Evolutionary conservation across 169 alveolate species (phyloP), one percentile per base, ranked within the genome.

Genomic region (Babesia caballi): DNA sequence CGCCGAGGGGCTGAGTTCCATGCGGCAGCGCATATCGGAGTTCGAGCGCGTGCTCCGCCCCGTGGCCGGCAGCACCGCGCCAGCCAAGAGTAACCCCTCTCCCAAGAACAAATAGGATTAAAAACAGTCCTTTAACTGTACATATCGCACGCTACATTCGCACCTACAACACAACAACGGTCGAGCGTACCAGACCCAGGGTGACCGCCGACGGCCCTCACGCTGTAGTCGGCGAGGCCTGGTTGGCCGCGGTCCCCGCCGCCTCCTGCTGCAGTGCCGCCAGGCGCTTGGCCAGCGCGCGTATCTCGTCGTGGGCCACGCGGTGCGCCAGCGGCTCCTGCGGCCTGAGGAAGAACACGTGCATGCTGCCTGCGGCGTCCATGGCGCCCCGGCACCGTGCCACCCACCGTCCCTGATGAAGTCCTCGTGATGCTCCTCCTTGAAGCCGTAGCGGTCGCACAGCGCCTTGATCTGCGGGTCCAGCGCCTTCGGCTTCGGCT

Each of bases 401-500:
- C 44, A 36, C 69, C n/a, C 17, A 78, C 87, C 87, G 21, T 68
- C 87, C 3, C 58, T 60, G n/a, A 41, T n/a, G 61, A 19, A 68
- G 28, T 42, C 60, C 19, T 58, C 61, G 19, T 30, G 69, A 1
- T 42, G 67, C 3, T 19, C 30, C 25, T 71, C 70, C 12, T 63
- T 47, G 56, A 70, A 70, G 49, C 56, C 66, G 67, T 81, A 81
- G 12, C 54, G 30, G 12, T 81, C 49, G 38, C 80, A 60, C 32
- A 81, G 33, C 35, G 50, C n/a, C 23, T 70, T 83, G 17, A 71
- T 71, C 47, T 61, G 72, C n/a, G 57, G 59, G 49, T 71, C 65
- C 47, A 70, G 72, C 15, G 11, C 33, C 41, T 53, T 61, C 51
- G 40, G 60, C 53, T 65, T 81, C 36, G 88, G 88, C 28, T 70